These are phyloP conservation scores for Penicillium brevicompactum DNA, from an alignment of 2,329 filamentous ascomycete species.

Conservation along the genomic window DNA sequence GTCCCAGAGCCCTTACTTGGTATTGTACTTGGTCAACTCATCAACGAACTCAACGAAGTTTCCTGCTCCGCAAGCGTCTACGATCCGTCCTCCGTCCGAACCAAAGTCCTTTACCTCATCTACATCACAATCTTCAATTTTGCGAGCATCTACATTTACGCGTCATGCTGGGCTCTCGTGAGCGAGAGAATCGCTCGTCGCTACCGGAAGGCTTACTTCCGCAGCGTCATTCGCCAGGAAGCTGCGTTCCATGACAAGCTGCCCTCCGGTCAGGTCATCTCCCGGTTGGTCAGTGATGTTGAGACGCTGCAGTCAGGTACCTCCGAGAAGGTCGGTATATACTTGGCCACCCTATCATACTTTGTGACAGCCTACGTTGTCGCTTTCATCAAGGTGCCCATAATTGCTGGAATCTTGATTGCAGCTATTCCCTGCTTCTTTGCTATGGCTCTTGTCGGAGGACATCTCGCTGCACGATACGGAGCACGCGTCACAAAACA, in stretches of 20 bases:
- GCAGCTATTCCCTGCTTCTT: conserved; percentile 65
- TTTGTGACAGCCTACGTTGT: conserved; percentile 68
- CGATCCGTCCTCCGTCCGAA: conserved; percentile 24
- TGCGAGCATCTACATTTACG: conserved; percentile 64
- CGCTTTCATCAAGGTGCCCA: conserved; percentile 65
- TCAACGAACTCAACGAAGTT: conserved; percentile 40
- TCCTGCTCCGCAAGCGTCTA: conserved; percentile 21
- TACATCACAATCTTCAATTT: conserved; percentile 67
- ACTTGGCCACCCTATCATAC: conserved; percentile 63
- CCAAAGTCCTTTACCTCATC: conserved; percentile 62
- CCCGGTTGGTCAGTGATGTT: conserved; percentile 66
- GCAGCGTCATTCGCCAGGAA: conserved; percentile 61
- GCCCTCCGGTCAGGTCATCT: conserved; percentile 63
- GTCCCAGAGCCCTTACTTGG: conserved; percentile 43
- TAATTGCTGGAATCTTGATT: conserved; percentile 65
- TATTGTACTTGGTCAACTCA: conserved; percentile 44
- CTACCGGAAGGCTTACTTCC: conserved; percentile 62
- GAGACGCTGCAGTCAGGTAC: conserved; percentile 67
- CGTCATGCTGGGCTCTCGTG: conserved; percentile 64
- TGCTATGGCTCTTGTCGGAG: conserved; percentile 58
- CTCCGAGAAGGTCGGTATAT: conserved; percentile 70
- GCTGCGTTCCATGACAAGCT: conserved; percentile 66
- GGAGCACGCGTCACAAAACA: conserved; percentile 51
- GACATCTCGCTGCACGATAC: conserved; percentile 55
- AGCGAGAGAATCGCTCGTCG: conserved; percentile 66